These are phyloP conservation scores for Quercus berberidifolia DNA, from an alignment of 306 rosid genomes.

Conservation along the genomic window DNA sequence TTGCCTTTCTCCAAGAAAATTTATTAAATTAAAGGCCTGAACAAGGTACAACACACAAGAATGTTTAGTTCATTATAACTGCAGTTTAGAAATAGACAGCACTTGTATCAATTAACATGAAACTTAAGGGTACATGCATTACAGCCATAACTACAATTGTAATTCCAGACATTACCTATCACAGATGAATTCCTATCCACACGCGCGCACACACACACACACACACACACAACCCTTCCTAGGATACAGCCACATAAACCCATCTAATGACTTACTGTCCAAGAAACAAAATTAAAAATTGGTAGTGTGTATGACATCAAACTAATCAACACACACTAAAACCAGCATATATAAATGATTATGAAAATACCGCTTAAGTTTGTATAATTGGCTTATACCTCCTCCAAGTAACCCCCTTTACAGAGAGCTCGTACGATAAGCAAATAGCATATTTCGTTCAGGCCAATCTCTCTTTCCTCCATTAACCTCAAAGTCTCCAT, in stretches of 20 bases:
- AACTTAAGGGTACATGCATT: neutral
- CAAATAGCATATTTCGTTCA: constrained; percentile 42
- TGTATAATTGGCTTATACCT: constrained; percentile 43
- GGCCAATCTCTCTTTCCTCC: constrained; percentile 51
- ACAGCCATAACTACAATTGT: neutral
- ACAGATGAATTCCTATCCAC: neutral
- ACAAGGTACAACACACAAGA: constrained; percentile 17
- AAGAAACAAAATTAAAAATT: neutral
- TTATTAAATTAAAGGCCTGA: constrained; percentile 71
- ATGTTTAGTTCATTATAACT: constrained; percentile 10
- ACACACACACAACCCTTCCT: neutral
- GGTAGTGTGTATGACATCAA: neutral
- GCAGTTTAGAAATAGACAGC: neutral
- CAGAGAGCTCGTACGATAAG: constrained; percentile 65
- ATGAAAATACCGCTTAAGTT: neutral
- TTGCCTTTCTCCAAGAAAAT: constrained; percentile 50
- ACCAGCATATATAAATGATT: neutral
- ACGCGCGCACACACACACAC: too few relatives aligned
- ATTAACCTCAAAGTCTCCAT: constrained; percentile 78
- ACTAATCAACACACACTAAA: neutral
- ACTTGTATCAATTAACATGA: neutral
- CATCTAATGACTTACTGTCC: neutral
- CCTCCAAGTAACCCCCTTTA: constrained; percentile 62
- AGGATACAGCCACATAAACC: neutral
- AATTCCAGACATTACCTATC: neutral